Evolutionary conservation across 2,329 filamentous ascomycete species (phyloP).

Genomic region (Berkeleyomyces basicola): DNA sequence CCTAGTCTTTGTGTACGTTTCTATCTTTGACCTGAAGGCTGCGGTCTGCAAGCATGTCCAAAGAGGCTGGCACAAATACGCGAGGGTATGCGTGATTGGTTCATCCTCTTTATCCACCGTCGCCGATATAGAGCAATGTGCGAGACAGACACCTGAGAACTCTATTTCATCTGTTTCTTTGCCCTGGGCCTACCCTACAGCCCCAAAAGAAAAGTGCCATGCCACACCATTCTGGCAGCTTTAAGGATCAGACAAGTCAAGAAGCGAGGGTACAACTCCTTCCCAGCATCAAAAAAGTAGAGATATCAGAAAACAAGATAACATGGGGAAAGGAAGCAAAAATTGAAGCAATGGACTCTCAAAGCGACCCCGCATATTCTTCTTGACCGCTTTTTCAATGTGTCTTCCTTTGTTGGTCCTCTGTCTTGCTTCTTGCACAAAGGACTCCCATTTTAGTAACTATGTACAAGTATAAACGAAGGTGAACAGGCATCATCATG

Average conservation of each 20-base stretch:
- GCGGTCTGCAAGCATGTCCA: background rate
- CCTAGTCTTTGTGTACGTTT: background rate
- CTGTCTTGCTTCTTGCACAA: no score
- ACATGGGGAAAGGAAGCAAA: background rate
- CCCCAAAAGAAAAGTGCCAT: background rate
- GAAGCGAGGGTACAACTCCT: background rate
- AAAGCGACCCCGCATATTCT: background rate
- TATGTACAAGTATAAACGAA: background rate
- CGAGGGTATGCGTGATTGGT: background rate
- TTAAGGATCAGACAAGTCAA: background rate
- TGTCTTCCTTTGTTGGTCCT: no score
- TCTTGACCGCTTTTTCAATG: background rate
- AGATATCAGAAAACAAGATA: background rate
- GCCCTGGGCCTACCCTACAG: background rate
- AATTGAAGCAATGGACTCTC: background rate
- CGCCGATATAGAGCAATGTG: background rate
- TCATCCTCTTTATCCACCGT: background rate
- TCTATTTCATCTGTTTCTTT: background rate
- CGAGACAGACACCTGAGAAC: background rate
- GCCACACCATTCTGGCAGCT: background rate
- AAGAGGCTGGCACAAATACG: background rate
- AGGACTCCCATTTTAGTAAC: no score
- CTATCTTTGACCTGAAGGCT: background rate
- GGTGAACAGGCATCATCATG: background rate
- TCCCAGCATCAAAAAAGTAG: background rate